A percentile compares a stretch with the other conserved stretches of the same genome.
Evolutionary conservation across 148 eudicot genomes (phyloP).

Genomic region (Persicaria tinctoria): DNA sequence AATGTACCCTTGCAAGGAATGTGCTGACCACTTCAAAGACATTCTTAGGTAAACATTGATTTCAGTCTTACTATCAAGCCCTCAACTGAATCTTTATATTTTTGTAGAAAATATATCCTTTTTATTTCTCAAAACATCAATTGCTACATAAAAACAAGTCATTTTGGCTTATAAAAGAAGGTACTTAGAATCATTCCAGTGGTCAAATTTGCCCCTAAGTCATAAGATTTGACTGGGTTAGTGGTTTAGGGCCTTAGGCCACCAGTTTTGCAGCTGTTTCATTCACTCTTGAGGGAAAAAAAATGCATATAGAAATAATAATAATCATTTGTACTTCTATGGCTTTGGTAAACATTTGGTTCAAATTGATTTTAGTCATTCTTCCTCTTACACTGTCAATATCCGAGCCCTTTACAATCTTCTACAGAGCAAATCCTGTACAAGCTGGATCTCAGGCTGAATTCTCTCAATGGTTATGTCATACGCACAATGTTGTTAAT

Average conservation of each 20-base stretch:
- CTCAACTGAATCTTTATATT: not conserved
- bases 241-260: not conserved
- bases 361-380: not conserved
- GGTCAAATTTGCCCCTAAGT: not conserved
- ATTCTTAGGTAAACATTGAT: slow-evolving; percentile 44
- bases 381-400: not conserved
- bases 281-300: not conserved
- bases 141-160: not conserved
- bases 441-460: slow-evolving; percentile 77
- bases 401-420: not conserved
- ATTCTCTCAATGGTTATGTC: slow-evolving; percentile 85
- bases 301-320: not conserved
- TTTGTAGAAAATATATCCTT: not conserved
- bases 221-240: not conserved
- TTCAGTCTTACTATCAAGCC: not conserved
- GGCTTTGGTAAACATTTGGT: not conserved
- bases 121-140: not conserved
- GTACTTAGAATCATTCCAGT: not conserved
- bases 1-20: slow-evolving; percentile 89
- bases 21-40: slow-evolving; percentile 97
- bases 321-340: not conserved
- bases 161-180: not conserved
- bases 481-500: slow-evolving; percentile 80
- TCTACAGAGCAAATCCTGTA: slow-evolving; percentile 66
- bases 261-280: not conserved